Conservation (phyloP, 495 filamentous ascomycete species). For the Penicillium tannophilum region DNA sequence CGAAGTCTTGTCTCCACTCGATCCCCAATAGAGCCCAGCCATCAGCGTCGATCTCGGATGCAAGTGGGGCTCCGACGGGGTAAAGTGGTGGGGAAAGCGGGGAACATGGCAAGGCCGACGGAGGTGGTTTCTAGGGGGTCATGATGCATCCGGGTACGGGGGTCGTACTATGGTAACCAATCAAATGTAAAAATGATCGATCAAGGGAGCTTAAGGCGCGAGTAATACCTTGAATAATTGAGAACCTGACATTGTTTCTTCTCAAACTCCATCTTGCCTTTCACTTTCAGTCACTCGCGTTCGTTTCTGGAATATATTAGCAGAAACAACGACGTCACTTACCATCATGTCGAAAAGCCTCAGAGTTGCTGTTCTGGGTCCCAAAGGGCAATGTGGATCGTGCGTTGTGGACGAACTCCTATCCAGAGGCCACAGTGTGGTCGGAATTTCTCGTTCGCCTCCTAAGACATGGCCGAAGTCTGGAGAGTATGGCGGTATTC, state of each 20-base stretch:
- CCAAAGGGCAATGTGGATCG: neutral
- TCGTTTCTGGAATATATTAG: neutral
- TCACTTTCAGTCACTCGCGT: too few species aligned
- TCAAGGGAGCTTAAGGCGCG: neutral
- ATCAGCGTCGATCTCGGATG: neutral
- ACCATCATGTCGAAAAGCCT: neutral
- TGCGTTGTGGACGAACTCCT: neutral
- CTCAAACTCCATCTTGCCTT: neutral
- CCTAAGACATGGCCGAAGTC: neutral
- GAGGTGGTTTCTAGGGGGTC: neutral
- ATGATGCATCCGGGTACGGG: neutral
- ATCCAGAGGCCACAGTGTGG: neutral
- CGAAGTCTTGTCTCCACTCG: neutral
- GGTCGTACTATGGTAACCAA: neutral
- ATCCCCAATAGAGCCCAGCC: neutral
- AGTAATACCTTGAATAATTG: neutral
- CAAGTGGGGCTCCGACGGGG: neutral
- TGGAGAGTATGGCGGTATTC: neutral
- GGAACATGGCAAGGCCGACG: too few species aligned
- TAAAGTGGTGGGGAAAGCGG: neutral
- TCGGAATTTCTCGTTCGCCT: neutral
- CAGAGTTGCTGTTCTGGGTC: neutral
- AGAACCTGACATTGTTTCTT: neutral
- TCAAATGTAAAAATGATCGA: too few species aligned
- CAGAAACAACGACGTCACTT: neutral